Evolutionary conservation across 305 asterid genomes (phyloP).

Genomic region (Solanum chacoense): DNA sequence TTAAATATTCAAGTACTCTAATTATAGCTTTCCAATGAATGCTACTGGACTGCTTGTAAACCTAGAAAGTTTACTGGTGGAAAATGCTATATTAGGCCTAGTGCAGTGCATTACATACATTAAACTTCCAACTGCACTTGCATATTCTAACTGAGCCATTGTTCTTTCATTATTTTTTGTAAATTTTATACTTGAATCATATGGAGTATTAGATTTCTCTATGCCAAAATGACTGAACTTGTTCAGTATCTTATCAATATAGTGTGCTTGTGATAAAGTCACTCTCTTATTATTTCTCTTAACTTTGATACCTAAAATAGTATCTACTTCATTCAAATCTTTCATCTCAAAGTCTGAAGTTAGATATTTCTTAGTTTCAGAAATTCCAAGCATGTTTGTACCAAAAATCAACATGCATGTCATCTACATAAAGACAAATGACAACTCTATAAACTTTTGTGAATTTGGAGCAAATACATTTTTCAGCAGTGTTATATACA

Average conservation of each 20-base stretch:
- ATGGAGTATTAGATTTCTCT: not conserved
- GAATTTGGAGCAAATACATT: not conserved
- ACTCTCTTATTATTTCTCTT: not conserved
- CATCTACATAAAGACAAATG: not conserved
- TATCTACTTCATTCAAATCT: not conserved
- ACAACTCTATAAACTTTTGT: not conserved
- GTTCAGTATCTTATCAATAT: not conserved
- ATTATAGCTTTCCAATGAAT: not conserved
- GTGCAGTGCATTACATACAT: not conserved
- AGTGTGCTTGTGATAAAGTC: not conserved
- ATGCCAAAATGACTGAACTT: not conserved
- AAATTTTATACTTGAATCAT: not conserved
- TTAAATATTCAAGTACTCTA: too few relatives aligned
- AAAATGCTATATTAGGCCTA: not conserved
- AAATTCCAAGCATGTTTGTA: not conserved
- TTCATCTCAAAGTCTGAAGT: not conserved
- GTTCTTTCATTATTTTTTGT: not conserved
- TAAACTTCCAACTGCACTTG: not conserved
- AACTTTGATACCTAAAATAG: not conserved
- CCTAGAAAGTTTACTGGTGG: not conserved
- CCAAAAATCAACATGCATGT: not conserved
- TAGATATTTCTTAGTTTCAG: not conserved
- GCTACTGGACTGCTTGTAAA: not conserved
- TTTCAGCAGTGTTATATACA: too few relatives aligned
- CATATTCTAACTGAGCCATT: not conserved